Evolutionary conservation across 352 stramenopile genomes (phyloP).

Genomic region (Globisporangium paddicum): DNA sequence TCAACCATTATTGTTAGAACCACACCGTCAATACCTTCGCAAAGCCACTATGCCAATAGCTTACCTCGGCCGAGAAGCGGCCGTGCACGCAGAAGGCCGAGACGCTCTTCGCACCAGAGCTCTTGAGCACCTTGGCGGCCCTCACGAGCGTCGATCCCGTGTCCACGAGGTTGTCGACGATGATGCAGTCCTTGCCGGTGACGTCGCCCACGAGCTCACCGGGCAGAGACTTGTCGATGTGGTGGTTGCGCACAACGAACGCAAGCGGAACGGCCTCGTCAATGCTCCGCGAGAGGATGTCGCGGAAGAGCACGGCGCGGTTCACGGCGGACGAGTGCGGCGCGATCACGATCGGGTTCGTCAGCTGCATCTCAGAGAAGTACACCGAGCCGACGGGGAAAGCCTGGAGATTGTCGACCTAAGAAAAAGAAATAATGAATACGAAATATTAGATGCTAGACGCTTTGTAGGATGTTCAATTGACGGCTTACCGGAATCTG

Average conservation of each 20-base stretch:
- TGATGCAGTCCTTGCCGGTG: slow-evolving; percentile 78
- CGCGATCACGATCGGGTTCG: slow-evolving; percentile 71
- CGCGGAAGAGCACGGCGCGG: slow-evolving; percentile 71
- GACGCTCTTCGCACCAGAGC: slow-evolving; percentile 66
- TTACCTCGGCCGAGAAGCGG: slow-evolving; percentile 76
- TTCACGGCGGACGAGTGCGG: slow-evolving; percentile 80
- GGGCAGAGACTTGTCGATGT: slow-evolving; percentile 57
- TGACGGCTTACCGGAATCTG: slow-evolving; percentile 50
- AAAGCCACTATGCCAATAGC: slow-evolving; percentile 11
- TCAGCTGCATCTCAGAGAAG: slow-evolving; percentile 75
- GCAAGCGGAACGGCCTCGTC: slow-evolving; percentile 75
- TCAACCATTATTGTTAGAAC: neutral
- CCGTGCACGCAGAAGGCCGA: slow-evolving; percentile 82
- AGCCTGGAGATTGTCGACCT: slow-evolving; percentile 83
- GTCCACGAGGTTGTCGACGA: slow-evolving; percentile 86
- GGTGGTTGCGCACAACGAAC: slow-evolving; percentile 84
- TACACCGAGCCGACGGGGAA: slow-evolving; percentile 85
- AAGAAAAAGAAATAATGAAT: neutral
- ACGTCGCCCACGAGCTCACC: slow-evolving; percentile 80
- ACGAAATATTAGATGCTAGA: neutral
- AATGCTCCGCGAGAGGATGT: slow-evolving; percentile 73
- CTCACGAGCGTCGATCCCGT: slow-evolving; percentile 81
- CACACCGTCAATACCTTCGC: neutral
- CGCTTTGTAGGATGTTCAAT: neutral
- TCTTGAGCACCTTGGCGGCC: slow-evolving; percentile 80